Base-by-base conservation (phyloP, 441 rosid species). In the Populus hybrid region DNA sequence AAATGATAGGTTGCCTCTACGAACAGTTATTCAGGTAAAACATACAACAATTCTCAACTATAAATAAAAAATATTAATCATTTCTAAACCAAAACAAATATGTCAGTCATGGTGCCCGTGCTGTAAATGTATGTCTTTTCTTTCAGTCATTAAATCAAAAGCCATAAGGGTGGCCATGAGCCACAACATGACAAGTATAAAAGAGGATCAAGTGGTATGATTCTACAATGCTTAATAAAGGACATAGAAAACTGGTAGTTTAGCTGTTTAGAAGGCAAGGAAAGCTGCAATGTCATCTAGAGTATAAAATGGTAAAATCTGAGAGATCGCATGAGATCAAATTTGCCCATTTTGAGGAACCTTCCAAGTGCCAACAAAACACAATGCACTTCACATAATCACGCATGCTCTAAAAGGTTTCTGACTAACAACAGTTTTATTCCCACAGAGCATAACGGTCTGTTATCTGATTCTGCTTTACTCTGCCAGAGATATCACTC, bases 1-100 rank as follows among this genome's bases (percentile, higher is more conserved):
- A 85, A 94, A 95, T 77, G 97, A 93, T 69, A 87, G 98, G 81
- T 84, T 94, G 83, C 94, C 97, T 70, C 83, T 91, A 72, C 87
- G 97, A 85, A 90, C 90, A 5, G 86, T 93, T 64, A 84, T 90
- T 81, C 97, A 92, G 95, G 98, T 94, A 83, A 83, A 68, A 46
- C 70, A 36, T 64, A 50, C 30, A 69, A 6, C 26, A 30, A 28
- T 23, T 26, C 5, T 61, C 11, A 16, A 18, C 59, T 65, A 46
- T 18, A 34, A 46, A 21, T 18, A 30, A 38, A 46, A 3, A 23
- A 46, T 70, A 70, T 23, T 10, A 63, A 75, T 26, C 6, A 10
- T 24, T 20, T 24, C 42, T 66, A 36, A 63, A 35, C 20, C 68
- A 30, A 23, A 68, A 67, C 57, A 28, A 38, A 9, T 10, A 69